phyloP scores from a whole-genome alignment of 768 basidiomycete species.

The Pulveroboletus sp. region DNA sequence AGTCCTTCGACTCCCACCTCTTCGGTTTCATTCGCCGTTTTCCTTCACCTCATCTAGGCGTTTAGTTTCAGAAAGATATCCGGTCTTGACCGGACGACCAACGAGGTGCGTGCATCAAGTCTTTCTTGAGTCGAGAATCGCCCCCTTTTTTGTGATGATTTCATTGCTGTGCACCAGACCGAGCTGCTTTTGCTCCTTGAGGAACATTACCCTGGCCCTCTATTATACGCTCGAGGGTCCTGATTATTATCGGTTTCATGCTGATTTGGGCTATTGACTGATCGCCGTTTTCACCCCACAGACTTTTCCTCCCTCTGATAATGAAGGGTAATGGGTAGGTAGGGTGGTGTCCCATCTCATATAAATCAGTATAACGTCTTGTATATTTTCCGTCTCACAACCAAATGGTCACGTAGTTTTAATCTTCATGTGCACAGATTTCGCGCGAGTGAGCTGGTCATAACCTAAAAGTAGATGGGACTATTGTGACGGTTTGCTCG shows the following conservation, averaged over 20 bases:
- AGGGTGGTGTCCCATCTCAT: not conserved
- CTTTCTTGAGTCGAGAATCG: not conserved
- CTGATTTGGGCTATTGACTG: not conserved
- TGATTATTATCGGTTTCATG: constrained; percentile 12
- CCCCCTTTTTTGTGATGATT: constrained; percentile 24
- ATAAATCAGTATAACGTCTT: not conserved
- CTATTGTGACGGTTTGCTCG: not conserved
- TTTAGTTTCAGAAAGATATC: not conserved
- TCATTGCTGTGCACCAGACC: constrained; percentile 35
- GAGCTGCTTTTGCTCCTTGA: constrained; percentile 31
- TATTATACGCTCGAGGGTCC: constrained; percentile 33
- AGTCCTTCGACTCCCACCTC: not conserved
- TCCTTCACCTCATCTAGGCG: not conserved
- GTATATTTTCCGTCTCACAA: not conserved
- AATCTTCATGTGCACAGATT: constrained; percentile 81
- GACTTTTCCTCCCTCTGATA: not conserved
- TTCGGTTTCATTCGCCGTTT: not conserved
- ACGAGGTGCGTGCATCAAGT: constrained; percentile 2
- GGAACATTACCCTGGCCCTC: constrained; percentile 30
- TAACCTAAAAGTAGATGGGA: constrained; percentile 51
- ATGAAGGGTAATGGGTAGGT: not conserved
- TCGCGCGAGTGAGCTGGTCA: constrained; percentile 78
- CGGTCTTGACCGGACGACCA: not conserved
- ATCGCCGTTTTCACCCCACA: not conserved
- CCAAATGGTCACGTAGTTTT: constrained; percentile 36